These are phyloP conservation scores for Pleurotus platypus DNA, from an alignment of 768 basidiomycete species.

Conservation along the genomic window DNA sequence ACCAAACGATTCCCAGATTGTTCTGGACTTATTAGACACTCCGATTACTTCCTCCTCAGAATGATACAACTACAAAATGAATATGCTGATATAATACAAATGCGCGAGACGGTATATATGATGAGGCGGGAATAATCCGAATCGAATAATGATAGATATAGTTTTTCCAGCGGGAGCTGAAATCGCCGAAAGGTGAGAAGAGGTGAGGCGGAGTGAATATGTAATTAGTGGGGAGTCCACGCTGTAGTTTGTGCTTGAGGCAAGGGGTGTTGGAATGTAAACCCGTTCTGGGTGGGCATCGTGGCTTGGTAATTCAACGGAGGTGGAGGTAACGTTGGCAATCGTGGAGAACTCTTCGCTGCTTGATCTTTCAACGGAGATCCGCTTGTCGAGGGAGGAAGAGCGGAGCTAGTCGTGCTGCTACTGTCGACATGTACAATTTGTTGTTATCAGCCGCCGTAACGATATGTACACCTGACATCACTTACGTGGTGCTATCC, in stretches of 20 bases:
- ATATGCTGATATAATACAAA: slow-evolving; percentile 4
- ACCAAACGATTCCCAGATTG: slow-evolving; percentile 34
- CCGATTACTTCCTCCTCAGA: not conserved
- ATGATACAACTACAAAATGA: slow-evolving; percentile 1
- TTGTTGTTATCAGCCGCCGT: slow-evolving; percentile 1
- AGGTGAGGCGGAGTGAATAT: not conserved
- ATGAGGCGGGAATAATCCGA: not conserved
- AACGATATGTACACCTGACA: not conserved
- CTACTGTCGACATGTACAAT: slow-evolving; percentile 13
- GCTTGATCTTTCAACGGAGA: slow-evolving; percentile 32
- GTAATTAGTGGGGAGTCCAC: not conserved
- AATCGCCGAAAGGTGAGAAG: not conserved
- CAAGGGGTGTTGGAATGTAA: not conserved
- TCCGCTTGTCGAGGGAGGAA: slow-evolving; percentile 22
- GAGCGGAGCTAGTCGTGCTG: not conserved
- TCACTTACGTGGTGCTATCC: slow-evolving; percentile 30
- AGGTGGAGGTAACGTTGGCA: slow-evolving; percentile 25
- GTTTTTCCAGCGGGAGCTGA: not conserved
- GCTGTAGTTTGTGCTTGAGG: not conserved
- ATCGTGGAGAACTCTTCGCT: not conserved
- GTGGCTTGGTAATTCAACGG: slow-evolving; percentile 4
- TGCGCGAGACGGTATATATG: not conserved
- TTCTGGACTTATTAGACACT: slow-evolving; percentile 36
- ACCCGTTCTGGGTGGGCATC: slow-evolving; percentile 3
- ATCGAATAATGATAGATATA: slow-evolving; percentile 7